Evolutionary conservation across 169 alveolate genomes (phyloP).

Genomic region (Eimeria tenella): DNA sequence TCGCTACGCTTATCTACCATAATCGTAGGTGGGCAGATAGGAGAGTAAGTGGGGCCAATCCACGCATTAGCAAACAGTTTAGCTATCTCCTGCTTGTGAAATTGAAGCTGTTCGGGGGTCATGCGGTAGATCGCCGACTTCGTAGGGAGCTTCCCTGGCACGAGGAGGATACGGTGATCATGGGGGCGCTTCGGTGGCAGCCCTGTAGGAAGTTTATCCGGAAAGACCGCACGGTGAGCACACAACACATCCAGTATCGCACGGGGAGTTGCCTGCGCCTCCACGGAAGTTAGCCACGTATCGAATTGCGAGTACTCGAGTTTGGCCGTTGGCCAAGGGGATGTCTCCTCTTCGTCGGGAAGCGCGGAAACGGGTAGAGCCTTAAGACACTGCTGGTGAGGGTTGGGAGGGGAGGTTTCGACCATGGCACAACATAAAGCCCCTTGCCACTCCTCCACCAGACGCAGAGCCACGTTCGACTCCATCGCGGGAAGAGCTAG

Average conservation of each 20-base stretch:
- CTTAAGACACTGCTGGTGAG: too few relatives aligned
- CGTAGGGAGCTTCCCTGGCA: slow-evolving; percentile 11
- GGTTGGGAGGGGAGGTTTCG: too few relatives aligned
- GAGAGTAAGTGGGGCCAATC: too few relatives aligned
- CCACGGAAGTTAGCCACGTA: background rate
- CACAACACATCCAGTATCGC: too few relatives aligned
- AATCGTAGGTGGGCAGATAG: too few relatives aligned
- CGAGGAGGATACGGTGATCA: background rate
- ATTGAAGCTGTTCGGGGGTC: background rate
- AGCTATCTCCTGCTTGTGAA: slow-evolving; percentile 8
- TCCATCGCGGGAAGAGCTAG: too few relatives aligned
- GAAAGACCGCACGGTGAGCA: too few relatives aligned
- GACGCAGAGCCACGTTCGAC: too few relatives aligned
- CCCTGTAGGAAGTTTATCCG: background rate
- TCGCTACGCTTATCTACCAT: too few relatives aligned
- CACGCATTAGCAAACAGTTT: background rate
- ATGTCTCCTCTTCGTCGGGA: background rate
- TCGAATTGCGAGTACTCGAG: background rate
- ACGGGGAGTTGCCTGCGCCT: background rate
- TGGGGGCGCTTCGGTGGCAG: slow-evolving; percentile 47
- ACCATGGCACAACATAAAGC: too few relatives aligned
- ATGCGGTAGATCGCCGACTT: background rate
- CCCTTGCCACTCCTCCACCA: too few relatives aligned
- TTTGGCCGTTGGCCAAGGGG: slow-evolving; percentile 8
- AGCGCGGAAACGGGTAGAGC: too few relatives aligned